Base-by-base conservation (phyloP, 2,329 filamentous ascomycete genomes). In the Scedosporium boydii region DNA sequence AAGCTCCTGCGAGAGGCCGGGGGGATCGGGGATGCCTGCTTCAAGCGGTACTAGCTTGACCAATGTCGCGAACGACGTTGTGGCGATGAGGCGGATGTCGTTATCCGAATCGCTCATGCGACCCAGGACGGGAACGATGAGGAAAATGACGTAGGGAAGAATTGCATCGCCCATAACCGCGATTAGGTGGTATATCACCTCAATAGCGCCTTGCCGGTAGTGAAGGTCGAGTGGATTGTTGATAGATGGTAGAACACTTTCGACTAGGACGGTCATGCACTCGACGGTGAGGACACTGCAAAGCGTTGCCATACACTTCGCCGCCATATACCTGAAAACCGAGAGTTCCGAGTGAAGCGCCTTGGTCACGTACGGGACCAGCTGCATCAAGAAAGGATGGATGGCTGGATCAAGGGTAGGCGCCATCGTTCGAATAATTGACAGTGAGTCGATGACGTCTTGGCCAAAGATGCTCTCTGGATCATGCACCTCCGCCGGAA, bases 71-170 rank as follows among this genome's bases (percentile, higher is more conserved):
- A 99, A 99, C 1, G 95, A 96, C 0, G 95, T 99, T 0, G 95
- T 99, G 3, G 95, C 92, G 62, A 99, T 89, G 6, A 98, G 82
- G 61, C 95, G 88, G 61, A 99, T 90, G 71, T 98, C 95, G 66
- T 96, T 93, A 72, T 99, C 93, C 0, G 93, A 96, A 73, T 99
- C 95, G 71, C 95, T 98, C 95, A 99, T 99, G 55, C 95, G 88
- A 61, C 95, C 95, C 59, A 99, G 82, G 3, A 99, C 95, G 14
- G 95, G 95, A 12, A 98, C 96, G 64, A 99, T 96, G 67, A 99
- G 85, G 85, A 99, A 99, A 69, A 99, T 97, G 66, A 99, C 95
- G 70, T 99, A 99, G 3, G 96, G 95, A 34, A 99, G 77, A 63
- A 99, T 99, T 44, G 86, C 84, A 72, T 98, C 95, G 65, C 96